phyloP scores from a whole-genome alignment of 257 asterid genomes.

The Primulina tabacum region DNA sequence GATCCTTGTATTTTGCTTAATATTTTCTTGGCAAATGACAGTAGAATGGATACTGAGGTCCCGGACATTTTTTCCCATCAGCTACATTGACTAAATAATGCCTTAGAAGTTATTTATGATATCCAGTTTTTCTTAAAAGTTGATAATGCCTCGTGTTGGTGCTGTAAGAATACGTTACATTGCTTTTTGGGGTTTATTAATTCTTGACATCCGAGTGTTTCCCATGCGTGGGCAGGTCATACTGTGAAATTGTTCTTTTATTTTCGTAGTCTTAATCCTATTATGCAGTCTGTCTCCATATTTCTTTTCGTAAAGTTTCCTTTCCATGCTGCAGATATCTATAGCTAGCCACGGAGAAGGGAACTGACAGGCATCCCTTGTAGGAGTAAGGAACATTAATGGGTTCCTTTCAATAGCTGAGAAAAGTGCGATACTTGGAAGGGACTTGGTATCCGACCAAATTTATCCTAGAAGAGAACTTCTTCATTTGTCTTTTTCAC shows the following conservation, averaged over 20 bases:
- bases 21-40: neutral
- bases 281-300: neutral
- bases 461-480: neutral
- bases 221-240: neutral
- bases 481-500: neutral
- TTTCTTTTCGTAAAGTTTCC: conserved; percentile 20
- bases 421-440: conserved; percentile 20
- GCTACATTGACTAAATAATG: neutral
- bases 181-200: neutral
- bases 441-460: conserved; percentile 10
- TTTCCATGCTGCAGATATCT: conserved; percentile 37
- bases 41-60: neutral
- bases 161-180: neutral
- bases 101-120: neutral
- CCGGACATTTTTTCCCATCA: neutral
- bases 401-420: conserved; percentile 29
- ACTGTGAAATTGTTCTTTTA: neutral
- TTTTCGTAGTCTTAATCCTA: neutral
- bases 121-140: neutral
- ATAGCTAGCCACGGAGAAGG: conserved; percentile 32
- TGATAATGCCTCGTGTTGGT: neutral
- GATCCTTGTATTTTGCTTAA: neutral
- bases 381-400: conserved; percentile 24
- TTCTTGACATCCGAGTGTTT: neutral
- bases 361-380: conserved; percentile 12